Evolutionary conservation across 768 basidiomycete genomes (phyloP).

Genomic region (Leucosporidium yakuticum): DNA sequence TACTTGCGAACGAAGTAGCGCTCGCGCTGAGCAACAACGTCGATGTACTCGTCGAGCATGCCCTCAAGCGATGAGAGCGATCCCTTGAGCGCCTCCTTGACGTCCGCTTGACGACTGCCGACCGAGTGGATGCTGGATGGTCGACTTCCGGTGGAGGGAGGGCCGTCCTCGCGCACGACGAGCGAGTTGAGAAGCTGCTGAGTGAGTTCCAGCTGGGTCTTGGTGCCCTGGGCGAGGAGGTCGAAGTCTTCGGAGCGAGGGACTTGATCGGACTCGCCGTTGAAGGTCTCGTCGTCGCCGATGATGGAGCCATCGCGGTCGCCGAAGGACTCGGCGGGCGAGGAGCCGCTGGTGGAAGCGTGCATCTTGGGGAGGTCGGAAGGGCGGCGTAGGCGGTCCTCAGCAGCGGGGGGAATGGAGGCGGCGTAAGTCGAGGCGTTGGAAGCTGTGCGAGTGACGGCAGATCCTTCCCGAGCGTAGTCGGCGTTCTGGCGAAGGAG

Average conservation of each 20-base stretch:
- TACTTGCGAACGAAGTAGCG: slow-evolving; percentile 56
- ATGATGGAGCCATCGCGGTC: slow-evolving; percentile 16
- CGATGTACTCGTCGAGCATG: slow-evolving; percentile 61
- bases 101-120: slow-evolving; percentile 49
- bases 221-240: slow-evolving; percentile 42
- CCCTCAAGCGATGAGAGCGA: slow-evolving; percentile 55
- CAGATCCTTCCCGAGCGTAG: slow-evolving; percentile 37
- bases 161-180: slow-evolving; percentile 32
- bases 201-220: slow-evolving; percentile 71
- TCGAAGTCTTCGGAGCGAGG: slow-evolving; percentile 38
- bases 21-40: slow-evolving; percentile 71
- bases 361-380: not conserved
- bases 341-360: not conserved
- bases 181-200: slow-evolving; percentile 57
- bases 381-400: not conserved
- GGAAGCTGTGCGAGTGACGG: not conserved
- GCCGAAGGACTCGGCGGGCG: slow-evolving; percentile 19
- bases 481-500: slow-evolving; percentile 69
- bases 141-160: slow-evolving; percentile 11
- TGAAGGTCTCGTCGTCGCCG: slow-evolving; percentile 31
- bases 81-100: slow-evolving; percentile 51
- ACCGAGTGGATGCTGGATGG: slow-evolving; percentile 32
- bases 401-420: slow-evolving; percentile 4
- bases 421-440: slow-evolving; percentile 4
- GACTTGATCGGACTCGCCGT: slow-evolving; percentile 10